These are phyloP conservation scores for Alternaria hordeiaustralica DNA, from an alignment of 2,329 filamentous ascomycete species.

Conservation along the genomic window DNA sequence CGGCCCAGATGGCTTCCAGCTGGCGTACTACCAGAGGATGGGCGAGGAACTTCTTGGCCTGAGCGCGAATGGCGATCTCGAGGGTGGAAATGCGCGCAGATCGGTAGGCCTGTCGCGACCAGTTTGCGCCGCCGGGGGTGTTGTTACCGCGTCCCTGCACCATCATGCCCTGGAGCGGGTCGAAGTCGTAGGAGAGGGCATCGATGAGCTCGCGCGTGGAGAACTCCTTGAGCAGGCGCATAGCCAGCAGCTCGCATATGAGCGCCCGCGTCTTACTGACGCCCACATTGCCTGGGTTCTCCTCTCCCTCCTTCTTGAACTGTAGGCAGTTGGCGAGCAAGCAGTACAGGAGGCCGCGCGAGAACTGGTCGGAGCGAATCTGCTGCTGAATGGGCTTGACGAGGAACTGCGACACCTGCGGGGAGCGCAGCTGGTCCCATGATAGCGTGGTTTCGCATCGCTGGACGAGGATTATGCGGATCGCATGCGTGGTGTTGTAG, in stretches of 20 bases:
- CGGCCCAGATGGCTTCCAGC: slow-evolving; percentile 96
- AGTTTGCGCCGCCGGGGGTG: slow-evolving; percentile 33
- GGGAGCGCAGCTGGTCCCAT: slow-evolving; percentile 95
- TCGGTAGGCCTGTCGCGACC: slow-evolving; percentile 47
- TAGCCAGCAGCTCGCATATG: slow-evolving; percentile 88
- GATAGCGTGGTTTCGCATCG: slow-evolving; percentile 90
- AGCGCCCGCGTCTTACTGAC: slow-evolving; percentile 83
- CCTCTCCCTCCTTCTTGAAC: slow-evolving; percentile 84
- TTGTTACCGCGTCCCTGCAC: slow-evolving; percentile 49
- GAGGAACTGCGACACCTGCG: slow-evolving; percentile 93
- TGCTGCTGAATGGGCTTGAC: slow-evolving; percentile 94
- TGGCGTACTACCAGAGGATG: slow-evolving; percentile 93
- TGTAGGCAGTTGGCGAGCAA: slow-evolving; percentile 93
- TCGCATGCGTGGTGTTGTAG: slow-evolving; percentile 88
- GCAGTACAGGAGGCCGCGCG: slow-evolving; percentile 84
- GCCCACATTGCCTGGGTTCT: slow-evolving; percentile 82
- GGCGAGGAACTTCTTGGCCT: slow-evolving; percentile 89
- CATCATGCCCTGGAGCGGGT: slow-evolving; percentile 82
- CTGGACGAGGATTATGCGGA: slow-evolving; percentile 81
- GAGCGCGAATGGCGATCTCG: slow-evolving; percentile 90
- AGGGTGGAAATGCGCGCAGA: slow-evolving; percentile 85
- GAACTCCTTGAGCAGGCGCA: slow-evolving; percentile 89
- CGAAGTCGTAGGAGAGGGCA: slow-evolving; percentile 92
- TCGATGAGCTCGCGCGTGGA: slow-evolving; percentile 89
- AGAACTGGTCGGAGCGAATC: slow-evolving; percentile 83